phyloP scores from a whole-genome alignment of 2,329 filamentous ascomycete genomes.

The Didymella sp. region DNA sequence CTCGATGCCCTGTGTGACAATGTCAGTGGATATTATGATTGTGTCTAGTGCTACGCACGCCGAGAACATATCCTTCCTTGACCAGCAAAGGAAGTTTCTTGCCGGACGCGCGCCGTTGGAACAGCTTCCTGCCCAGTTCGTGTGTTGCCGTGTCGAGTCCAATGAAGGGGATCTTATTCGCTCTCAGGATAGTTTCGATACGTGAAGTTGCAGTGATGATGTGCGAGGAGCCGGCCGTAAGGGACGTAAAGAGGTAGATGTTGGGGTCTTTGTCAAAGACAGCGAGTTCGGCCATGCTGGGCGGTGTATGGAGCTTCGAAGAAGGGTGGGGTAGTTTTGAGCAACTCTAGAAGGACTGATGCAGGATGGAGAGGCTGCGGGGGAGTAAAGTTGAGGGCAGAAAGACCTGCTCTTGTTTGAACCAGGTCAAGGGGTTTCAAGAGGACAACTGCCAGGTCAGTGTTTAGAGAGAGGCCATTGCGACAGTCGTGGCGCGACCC shows the following conservation, averaged over 20 bases:
- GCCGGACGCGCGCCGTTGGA: slow-evolving; percentile 82
- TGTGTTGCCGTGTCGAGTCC: slow-evolving; percentile 91
- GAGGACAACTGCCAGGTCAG: slow-evolving; percentile 11
- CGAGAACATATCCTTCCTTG: slow-evolving; percentile 83
- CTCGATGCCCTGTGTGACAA: slow-evolving; percentile 73
- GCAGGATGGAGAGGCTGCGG: background rate
- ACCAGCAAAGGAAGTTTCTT: slow-evolving; percentile 89
- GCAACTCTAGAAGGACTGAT: background rate
- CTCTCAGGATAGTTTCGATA: slow-evolving; percentile 93
- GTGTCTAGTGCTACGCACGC: slow-evolving; percentile 64
- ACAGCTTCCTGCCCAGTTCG: slow-evolving; percentile 85
- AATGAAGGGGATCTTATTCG: slow-evolving; percentile 92
- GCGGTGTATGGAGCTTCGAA: slow-evolving; percentile 11
- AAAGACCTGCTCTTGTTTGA: background rate
- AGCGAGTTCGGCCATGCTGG: slow-evolving; percentile 50
- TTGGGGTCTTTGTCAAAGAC: slow-evolving; percentile 56
- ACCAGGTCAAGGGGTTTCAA: slow-evolving; percentile 14
- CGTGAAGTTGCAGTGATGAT: slow-evolving; percentile 96
- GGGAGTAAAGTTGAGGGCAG: background rate
- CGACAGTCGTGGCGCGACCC: slow-evolving; percentile 18
- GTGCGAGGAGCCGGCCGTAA: slow-evolving; percentile 93
- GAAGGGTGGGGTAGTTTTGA: slow-evolving; percentile 9
- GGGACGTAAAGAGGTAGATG: slow-evolving; percentile 94
- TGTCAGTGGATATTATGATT: slow-evolving; percentile 10
- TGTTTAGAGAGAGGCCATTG: slow-evolving; percentile 22